A percentile compares a stretch with the other conserved stretches of the same genome.
phyloP scores from a whole-genome alignment of 768 basidiomycete species.

The Tylopilus sp. region DNA sequence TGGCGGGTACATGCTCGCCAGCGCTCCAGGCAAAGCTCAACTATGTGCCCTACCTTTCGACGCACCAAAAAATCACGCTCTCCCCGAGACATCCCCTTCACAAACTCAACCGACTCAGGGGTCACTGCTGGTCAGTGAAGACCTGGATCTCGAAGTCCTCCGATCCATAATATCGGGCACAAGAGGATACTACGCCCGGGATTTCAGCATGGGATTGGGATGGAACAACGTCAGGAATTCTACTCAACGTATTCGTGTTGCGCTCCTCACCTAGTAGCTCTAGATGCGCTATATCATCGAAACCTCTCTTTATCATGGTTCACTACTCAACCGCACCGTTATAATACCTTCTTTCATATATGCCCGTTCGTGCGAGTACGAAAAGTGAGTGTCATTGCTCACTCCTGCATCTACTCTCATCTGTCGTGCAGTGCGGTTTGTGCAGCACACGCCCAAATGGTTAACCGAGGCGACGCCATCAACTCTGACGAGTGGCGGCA shows the following conservation, averaged over 20 bases:
- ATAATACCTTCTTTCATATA: constrained; percentile 45
- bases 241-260: not conserved
- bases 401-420: not conserved
- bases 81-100: too few species aligned
- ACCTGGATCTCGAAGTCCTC: constrained; percentile 32
- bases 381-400: constrained; percentile 14
- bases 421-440: constrained; percentile 30
- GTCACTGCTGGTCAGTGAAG: constrained; percentile 16
- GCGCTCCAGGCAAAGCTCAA: constrained; percentile 13
- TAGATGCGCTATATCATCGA: constrained; percentile 51
- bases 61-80: not conserved
- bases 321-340: constrained; percentile 41
- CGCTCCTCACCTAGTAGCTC: not conserved
- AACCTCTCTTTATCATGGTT: constrained; percentile 41
- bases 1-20: constrained; percentile 24
- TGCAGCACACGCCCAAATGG: constrained; percentile 40
- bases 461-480: constrained; percentile 44
- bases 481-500: constrained; percentile 41
- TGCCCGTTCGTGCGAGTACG: constrained; percentile 41
- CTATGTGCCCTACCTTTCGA: constrained; percentile 21
- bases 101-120: not conserved
- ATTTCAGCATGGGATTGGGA: constrained; percentile 42
- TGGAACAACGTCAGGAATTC: constrained; percentile 44
- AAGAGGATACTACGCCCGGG: constrained; percentile 42
- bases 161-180: constrained; percentile 35